These are phyloP conservation scores for Aurinia saxatilis DNA, from an alignment of 345 rosid genomes.

Conservation along the genomic window DNA sequence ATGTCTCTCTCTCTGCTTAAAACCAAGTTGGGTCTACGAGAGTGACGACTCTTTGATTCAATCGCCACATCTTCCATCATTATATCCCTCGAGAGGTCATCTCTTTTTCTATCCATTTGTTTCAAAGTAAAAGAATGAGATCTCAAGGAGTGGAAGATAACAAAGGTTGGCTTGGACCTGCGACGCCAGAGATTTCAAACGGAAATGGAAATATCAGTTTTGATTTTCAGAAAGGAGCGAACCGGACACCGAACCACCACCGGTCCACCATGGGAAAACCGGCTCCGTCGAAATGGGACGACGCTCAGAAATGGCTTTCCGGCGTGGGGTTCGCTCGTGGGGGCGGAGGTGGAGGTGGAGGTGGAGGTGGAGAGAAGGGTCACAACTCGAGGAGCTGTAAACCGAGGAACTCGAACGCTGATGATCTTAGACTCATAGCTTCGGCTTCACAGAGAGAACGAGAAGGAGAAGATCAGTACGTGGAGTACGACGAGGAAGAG, in stretches of 20 bases:
- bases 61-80: slow-evolving; percentile 21
- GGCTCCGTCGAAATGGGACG: slow-evolving; percentile 97
- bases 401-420: slow-evolving; percentile 87
- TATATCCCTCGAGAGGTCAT: slow-evolving; percentile 1
- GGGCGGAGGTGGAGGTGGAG: slow-evolving; percentile 36
- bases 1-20: slow-evolving; percentile 11
- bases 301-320: slow-evolving; percentile 94
- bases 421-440: slow-evolving; percentile 81
- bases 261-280: slow-evolving; percentile 76
- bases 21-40: slow-evolving; percentile 24
- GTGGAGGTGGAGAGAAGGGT: slow-evolving; percentile 29
- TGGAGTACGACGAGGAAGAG: slow-evolving; percentile 34
- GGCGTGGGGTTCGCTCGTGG: slow-evolving; percentile 61
- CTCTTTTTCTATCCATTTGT: slow-evolving; percentile 10
- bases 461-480: slow-evolving; percentile 51
- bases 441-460: slow-evolving; percentile 67
- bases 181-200: slow-evolving; percentile 33
- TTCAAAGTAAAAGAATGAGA: slow-evolving; percentile 42
- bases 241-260: slow-evolving; percentile 51
- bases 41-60: slow-evolving; percentile 32
- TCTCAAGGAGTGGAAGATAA: slow-evolving; percentile 31
- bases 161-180: slow-evolving; percentile 22
- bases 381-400: slow-evolving; percentile 31
- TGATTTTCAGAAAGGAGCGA: slow-evolving; percentile 66
- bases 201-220: slow-evolving; percentile 26